These are phyloP conservation scores for Candida hispaniensis DNA, from an alignment of 805 yeast genomes.

Conservation along the genomic window DNA sequence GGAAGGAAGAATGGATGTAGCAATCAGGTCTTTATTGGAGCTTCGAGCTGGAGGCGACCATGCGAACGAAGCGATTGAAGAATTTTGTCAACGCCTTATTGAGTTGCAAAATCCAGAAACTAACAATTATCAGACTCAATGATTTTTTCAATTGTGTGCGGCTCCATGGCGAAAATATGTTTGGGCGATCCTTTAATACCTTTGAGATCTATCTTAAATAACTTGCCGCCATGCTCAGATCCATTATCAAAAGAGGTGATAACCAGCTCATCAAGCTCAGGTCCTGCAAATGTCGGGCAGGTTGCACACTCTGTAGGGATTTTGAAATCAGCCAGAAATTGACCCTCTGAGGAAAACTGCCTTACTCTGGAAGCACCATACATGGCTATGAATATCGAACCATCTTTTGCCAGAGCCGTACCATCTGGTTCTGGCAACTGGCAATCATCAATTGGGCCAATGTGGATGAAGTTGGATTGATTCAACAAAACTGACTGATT, in stretches of 20 bases:
- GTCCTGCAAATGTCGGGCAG: constrained; percentile 63
- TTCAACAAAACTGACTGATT: constrained; percentile 33
- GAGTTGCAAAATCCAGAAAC: too few relatives aligned
- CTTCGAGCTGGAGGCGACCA: constrained; percentile 13
- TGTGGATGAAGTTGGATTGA: constrained; percentile 32
- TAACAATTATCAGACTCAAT: too few relatives aligned
- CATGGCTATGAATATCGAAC: constrained; percentile 53
- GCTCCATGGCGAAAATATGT: too few relatives aligned
- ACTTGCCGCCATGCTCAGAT: constrained; percentile 24
- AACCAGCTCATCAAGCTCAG: constrained; percentile 43
- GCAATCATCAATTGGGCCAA: constrained; percentile 19
- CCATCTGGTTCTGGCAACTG: constrained; percentile 64
- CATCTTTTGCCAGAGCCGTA: constrained; percentile 43
- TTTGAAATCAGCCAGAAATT: constrained; percentile 38
- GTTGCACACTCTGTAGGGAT: constrained; percentile 54
- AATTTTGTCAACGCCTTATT: constrained; percentile 4
- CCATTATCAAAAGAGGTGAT: constrained; percentile 46
- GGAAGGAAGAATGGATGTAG: constrained; percentile 10
- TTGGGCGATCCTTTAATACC: constrained; percentile 19
- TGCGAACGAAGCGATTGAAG: constrained; percentile 14
- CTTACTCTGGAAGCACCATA: constrained; percentile 52
- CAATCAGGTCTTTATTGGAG: constrained; percentile 3
- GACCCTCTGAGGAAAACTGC: constrained; percentile 41
- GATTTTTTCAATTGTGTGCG: too few relatives aligned
- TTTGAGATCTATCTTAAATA: constrained; percentile 21